Base-by-base conservation (phyloP, 345 rosid genomes). In the Aquilaria yunnanensis region DNA sequence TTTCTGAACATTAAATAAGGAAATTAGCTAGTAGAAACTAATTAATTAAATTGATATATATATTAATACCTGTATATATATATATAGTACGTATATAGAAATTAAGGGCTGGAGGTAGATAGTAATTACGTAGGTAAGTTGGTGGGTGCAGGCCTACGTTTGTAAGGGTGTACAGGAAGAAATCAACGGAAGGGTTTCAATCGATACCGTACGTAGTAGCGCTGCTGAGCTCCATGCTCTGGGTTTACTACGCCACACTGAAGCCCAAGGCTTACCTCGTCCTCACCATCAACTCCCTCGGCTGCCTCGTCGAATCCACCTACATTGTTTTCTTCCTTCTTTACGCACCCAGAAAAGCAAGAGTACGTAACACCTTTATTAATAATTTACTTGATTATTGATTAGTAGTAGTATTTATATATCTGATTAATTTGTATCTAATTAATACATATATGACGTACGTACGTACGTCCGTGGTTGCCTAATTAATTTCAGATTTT, bases 101-200 rank as follows among this genome's bases (percentile, higher is more conserved):
- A 29, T 6, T 0, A 9, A 34, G 4, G 43, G 12, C 5, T 6
- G 11, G 7, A 5, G 23, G 23, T 23, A 12, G 55, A 30, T 46
- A 6, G 29, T 51, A 56, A 10, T 45, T 47, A 45, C 53, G 14
- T 14, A 23, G 53, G 23, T 12, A 32, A 62, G 14, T 45, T 55
- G 10, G 5, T 55, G 10, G 5, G 43, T 61, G 65, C 74, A 87
- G 94, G 57, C 82, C 80, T 2, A 87, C 94, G 37, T 87, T 85
- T 70, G 49, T 68, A 54, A 68, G 90, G 71, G 72, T 87, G 30
- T 79, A 68, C 41, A 82, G 59, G 70, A 82, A 73, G 77, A 84
- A 81, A 72, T 77, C 86, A 30, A 82, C 85, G 0, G 90, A 87
- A 73, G 84, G 90, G 54, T 87, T 84, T 46, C 78, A 85, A 4